These are phyloP conservation scores for Colletotrichum kahawae DNA, from an alignment of 2,329 filamentous ascomycete genomes.

Conservation along the genomic window DNA sequence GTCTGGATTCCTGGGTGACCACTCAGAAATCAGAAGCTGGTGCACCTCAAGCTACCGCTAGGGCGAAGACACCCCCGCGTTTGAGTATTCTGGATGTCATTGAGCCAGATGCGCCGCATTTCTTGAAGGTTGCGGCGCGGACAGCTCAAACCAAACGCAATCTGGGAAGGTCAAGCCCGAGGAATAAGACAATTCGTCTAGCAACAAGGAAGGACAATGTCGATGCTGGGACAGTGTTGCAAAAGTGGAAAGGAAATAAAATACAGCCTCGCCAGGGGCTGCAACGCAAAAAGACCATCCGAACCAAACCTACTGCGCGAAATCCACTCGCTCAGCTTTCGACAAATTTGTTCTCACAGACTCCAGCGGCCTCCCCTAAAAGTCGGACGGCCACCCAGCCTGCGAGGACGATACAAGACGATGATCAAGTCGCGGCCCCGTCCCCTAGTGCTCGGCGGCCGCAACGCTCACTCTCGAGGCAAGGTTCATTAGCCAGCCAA, in stretches of 20 bases:
- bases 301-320: not conserved
- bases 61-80: slow-evolving; percentile 35
- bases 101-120: slow-evolving; percentile 56
- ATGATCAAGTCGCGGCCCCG: not conserved
- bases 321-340: not conserved
- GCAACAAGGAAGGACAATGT: slow-evolving; percentile 65
- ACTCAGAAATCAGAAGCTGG: not conserved
- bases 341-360: not conserved
- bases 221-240: slow-evolving; percentile 58
- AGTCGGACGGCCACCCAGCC: not conserved
- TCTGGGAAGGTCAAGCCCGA: slow-evolving; percentile 60
- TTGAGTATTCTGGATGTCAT: slow-evolving; percentile 68
- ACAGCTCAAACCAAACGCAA: slow-evolving; percentile 51
- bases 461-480: slow-evolving; percentile 20
- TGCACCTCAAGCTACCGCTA: slow-evolving; percentile 27
- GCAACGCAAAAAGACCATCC: not conserved
- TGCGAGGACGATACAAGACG: not conserved
- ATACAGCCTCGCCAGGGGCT: slow-evolving; percentile 45
- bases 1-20: not conserved
- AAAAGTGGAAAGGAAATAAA: slow-evolving; percentile 60
- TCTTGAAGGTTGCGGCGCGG: slow-evolving; percentile 67
- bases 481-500: not conserved
- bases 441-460: not conserved
- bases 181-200: slow-evolving; percentile 62
- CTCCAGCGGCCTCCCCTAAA: not conserved